phyloP scores from a whole-genome alignment of 208 protist species.

The Wallacemonas sp. region DNA sequence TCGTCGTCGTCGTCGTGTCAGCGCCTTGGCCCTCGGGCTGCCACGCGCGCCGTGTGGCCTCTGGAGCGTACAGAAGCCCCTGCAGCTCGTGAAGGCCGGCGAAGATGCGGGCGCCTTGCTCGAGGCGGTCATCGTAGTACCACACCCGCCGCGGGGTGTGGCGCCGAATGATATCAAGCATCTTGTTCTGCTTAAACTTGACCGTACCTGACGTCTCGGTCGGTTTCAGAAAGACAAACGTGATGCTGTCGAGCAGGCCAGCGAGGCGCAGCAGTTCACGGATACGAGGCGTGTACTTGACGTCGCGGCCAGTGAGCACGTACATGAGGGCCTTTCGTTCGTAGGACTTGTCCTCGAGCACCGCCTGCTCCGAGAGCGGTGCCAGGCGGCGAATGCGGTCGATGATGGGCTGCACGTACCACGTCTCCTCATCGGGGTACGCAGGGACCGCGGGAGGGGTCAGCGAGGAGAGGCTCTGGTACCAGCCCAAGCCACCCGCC shows the following conservation, averaged over 20 bases:
- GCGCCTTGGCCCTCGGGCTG: background rate
- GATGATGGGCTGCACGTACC: slow-evolving; percentile 40
- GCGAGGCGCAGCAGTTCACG: slow-evolving; percentile 54
- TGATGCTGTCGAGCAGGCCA: slow-evolving; percentile 42
- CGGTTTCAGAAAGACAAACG: slow-evolving; percentile 70
- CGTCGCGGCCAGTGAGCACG: slow-evolving; percentile 73
- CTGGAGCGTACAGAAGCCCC: slow-evolving; percentile 26
- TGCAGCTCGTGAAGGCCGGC: slow-evolving; percentile 57
- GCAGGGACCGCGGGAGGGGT: slow-evolving; percentile 65
- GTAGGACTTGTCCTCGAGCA: background rate
- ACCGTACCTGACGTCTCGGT: slow-evolving; percentile 67
- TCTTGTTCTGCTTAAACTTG: slow-evolving; percentile 67
- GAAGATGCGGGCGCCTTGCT: slow-evolving; percentile 59
- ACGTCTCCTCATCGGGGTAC: slow-evolving; percentile 30
- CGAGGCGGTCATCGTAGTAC: slow-evolving; percentile 85
- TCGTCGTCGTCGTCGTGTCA: background rate
- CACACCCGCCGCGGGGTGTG: slow-evolving; percentile 49
- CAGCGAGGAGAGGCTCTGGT: slow-evolving; percentile 71
- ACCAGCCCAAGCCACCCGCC: slow-evolving; percentile 75
- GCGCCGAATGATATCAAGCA: slow-evolving; percentile 51
- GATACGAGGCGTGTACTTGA: slow-evolving; percentile 63
- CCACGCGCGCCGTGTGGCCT: slow-evolving; percentile 10
- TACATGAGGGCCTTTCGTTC: slow-evolving; percentile 37
- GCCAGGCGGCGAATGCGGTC: slow-evolving; percentile 24
- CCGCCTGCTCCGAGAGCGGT: background rate